A percentile compares a stretch with the other conserved stretches of the same genome.
Evolutionary conservation across 495 filamentous ascomycete genomes (phyloP).

Genomic region (Sphaerosporella brunnea): DNA sequence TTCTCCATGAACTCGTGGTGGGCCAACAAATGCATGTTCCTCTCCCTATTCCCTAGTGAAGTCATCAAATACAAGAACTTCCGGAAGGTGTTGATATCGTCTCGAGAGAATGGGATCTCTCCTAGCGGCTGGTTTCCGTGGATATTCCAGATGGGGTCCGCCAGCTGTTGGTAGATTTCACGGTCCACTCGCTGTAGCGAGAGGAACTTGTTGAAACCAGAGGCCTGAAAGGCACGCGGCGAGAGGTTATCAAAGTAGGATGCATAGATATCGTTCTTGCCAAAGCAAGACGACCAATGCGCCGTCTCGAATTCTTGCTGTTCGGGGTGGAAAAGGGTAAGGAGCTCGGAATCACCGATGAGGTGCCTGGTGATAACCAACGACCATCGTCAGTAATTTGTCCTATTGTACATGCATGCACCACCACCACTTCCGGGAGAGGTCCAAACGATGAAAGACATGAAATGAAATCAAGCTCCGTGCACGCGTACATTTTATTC

Average conservation of each 20-base stretch:
- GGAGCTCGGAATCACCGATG: conserved; percentile 20
- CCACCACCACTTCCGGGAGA: too few relatives aligned
- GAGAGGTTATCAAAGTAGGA: conserved; percentile 26
- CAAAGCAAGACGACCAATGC: conserved; percentile 25
- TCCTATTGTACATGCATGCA: conserved; percentile 2
- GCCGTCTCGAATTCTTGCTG: conserved; percentile 20
- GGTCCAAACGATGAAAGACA: too few relatives aligned
- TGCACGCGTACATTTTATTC: conserved; percentile 20
- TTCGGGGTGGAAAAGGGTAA: conserved; percentile 24
- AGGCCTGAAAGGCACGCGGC: conserved; percentile 13
- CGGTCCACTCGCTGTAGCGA: conserved; percentile 21
- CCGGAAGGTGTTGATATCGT: conserved; percentile 23
- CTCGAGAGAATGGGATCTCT: conserved; percentile 14
- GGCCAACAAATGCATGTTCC: conserved; percentile 23
- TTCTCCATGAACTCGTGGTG: conserved; percentile 22
- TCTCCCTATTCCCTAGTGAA: conserved; percentile 18
- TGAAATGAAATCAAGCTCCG: conserved; percentile 1
- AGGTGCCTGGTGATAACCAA: conserved; percentile 5
- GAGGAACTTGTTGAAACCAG: conserved; percentile 21
- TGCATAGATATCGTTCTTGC: conserved; percentile 23
- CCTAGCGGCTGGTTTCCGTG: conserved; percentile 18
- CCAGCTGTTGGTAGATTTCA: conserved; percentile 22
- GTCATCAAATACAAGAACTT: conserved; percentile 26
- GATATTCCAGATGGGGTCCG: conserved; percentile 26
- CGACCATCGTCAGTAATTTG: conserved; percentile 2